Evolutionary conservation across 1,284 basidiomycete genomes (phyloP).

Genomic region (Trichosporon asahii): DNA sequence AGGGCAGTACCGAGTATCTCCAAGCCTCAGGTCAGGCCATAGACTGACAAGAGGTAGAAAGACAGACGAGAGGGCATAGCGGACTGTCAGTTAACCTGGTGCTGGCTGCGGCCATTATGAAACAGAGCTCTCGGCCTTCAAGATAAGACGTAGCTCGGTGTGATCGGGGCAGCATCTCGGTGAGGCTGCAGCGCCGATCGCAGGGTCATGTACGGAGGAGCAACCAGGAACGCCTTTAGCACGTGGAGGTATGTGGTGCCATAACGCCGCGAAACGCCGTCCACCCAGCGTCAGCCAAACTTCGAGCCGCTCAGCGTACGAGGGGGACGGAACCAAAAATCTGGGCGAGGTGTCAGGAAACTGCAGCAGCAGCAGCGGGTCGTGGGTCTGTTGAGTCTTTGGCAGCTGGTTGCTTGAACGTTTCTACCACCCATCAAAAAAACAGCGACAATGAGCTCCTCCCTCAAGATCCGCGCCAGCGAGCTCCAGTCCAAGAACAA

Average conservation of each 20-base stretch:
- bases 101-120: too few relatives aligned
- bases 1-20: too few relatives aligned
- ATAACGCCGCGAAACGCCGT: conserved; percentile 4
- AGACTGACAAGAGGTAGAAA: too few relatives aligned
- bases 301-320: not conserved
- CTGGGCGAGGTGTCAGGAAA: not conserved
- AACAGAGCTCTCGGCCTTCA: not conserved
- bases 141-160: not conserved
- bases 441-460: conserved; percentile 43
- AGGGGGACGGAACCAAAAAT: not conserved
- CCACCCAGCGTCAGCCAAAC: not conserved
- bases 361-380: not conserved
- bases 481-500: conserved; percentile 98
- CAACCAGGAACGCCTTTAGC: not conserved
- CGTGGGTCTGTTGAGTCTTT: conserved; percentile 1
- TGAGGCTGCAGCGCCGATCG: not conserved
- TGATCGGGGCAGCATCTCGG: not conserved
- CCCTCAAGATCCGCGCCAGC: conserved; percentile 81
- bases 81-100: too few relatives aligned
- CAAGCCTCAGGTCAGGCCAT: too few relatives aligned
- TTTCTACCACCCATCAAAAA: conserved; percentile 11
- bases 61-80: too few relatives aligned
- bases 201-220: not conserved
- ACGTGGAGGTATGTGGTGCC: not conserved
- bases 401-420: conserved; percentile 5